phyloP scores from a whole-genome alignment of 176 grass and related monocot genomes.

The Leersia perrieri region DNA sequence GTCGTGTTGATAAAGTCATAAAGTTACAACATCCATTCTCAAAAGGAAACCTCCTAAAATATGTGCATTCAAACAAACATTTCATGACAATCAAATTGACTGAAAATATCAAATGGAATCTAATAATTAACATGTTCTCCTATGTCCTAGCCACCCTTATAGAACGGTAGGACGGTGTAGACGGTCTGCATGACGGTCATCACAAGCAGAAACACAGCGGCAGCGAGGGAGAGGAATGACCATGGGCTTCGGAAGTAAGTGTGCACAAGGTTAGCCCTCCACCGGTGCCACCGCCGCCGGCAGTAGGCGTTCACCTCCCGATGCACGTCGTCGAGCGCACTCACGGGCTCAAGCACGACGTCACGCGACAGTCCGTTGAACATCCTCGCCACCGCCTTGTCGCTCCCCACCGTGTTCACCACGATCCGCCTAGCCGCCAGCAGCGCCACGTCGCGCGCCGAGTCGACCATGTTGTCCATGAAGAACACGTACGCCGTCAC shows the following conservation, averaged over 20 bases:
- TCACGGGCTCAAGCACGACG: conserved; percentile 32
- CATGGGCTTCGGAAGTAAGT: conserved; percentile 58
- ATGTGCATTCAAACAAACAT: too few relatives aligned
- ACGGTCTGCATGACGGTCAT: conserved; percentile 57
- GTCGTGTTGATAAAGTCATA: too few relatives aligned
- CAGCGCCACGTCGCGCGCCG: conserved; percentile 65
- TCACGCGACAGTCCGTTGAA: conserved; percentile 44
- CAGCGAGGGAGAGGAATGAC: conserved; percentile 52
- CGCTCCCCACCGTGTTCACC: conserved; percentile 35
- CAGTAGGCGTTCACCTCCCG: conserved; percentile 43
- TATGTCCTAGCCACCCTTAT: not conserved
- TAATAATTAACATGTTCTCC: too few relatives aligned
- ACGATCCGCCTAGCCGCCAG: conserved; percentile 37
- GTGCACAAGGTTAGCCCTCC: conserved; percentile 50
- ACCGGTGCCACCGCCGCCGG: conserved; percentile 42
- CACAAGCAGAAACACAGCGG: conserved; percentile 38
- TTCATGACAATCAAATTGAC: too few relatives aligned
- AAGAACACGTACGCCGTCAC: conserved; percentile 81
- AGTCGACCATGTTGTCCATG: conserved; percentile 88
- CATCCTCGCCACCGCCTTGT: conserved; percentile 45
- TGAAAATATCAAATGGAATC: too few relatives aligned
- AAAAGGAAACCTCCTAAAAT: too few relatives aligned
- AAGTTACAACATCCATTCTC: too few relatives aligned
- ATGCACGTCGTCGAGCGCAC: conserved; percentile 32
- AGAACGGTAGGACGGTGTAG: conserved; percentile 38